These are phyloP conservation scores for Aspergillus jensenii DNA, from an alignment of 2,329 filamentous ascomycete species.

Conservation along the genomic window DNA sequence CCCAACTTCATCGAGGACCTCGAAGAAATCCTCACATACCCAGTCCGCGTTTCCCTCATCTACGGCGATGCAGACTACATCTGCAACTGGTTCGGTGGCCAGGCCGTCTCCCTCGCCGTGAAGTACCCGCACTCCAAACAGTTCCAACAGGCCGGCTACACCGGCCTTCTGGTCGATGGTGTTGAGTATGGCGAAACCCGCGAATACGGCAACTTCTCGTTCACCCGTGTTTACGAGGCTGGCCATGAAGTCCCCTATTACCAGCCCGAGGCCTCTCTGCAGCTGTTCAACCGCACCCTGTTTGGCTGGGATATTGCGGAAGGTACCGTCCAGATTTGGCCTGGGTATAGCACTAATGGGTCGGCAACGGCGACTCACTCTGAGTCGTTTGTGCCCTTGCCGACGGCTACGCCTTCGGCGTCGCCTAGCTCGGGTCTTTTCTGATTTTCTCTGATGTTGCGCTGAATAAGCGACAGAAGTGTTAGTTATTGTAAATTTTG, in stretches of 20 bases:
- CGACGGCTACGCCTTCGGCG: constrained; percentile 15
- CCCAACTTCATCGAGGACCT: constrained; percentile 61
- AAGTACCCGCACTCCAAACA: constrained; percentile 50
- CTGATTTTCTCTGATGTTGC: background rate
- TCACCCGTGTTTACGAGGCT: constrained; percentile 65
- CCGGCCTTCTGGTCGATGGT: constrained; percentile 67
- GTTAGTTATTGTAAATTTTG: background rate
- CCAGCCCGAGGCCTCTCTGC: constrained; percentile 60
- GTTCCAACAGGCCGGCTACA: constrained; percentile 70
- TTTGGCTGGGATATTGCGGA: constrained; percentile 56
- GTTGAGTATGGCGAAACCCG: constrained; percentile 68
- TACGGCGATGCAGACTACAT: constrained; percentile 64
- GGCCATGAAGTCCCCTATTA: constrained; percentile 61
- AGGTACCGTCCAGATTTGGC: constrained; percentile 41
- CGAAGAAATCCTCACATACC: constrained; percentile 58
- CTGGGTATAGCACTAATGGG: constrained; percentile 42
- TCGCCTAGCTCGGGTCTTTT: constrained; percentile 4
- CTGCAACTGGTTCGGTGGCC: constrained; percentile 67
- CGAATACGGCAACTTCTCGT: constrained; percentile 73
- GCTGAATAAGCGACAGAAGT: background rate
- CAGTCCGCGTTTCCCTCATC: constrained; percentile 69
- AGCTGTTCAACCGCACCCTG: constrained; percentile 62
- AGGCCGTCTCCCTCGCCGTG: constrained; percentile 67
- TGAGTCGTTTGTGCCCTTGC: constrained; percentile 40
- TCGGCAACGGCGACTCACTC: constrained; percentile 46